These are phyloP conservation scores for Scolecobasidium constrictum DNA, from an alignment of 2,329 filamentous ascomycete species.

Conservation along the genomic window DNA sequence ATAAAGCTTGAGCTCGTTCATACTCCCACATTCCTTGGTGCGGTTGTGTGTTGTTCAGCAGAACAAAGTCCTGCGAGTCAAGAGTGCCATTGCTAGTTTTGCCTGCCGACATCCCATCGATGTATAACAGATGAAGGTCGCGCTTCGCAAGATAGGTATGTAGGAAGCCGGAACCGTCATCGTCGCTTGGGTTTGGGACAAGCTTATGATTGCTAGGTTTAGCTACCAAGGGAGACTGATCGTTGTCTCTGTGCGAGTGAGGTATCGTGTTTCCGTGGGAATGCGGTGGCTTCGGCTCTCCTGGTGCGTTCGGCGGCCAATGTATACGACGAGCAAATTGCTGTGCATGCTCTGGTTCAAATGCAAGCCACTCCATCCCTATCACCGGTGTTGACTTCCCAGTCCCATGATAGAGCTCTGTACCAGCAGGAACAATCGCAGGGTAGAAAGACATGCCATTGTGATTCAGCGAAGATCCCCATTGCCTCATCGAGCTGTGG, in stretches of 20 bases:
- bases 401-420: slow-evolving; percentile 58
- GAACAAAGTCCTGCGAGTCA: slow-evolving; percentile 54
- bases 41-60: slow-evolving; percentile 31
- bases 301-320: too few species aligned
- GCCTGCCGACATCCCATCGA: slow-evolving; percentile 60
- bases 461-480: slow-evolving; percentile 61
- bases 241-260: too few species aligned
- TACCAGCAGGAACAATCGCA: slow-evolving; percentile 52
- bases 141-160: slow-evolving; percentile 54
- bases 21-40: slow-evolving; percentile 33
- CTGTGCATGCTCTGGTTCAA: slow-evolving; percentile 64
- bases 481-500: slow-evolving; percentile 62
- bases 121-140: slow-evolving; percentile 50
- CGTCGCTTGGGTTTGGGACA: slow-evolving; percentile 1
- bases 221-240: too few species aligned
- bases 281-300: not conserved
- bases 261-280: too few species aligned
- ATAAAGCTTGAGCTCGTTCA: slow-evolving; percentile 44
- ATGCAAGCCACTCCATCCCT: slow-evolving; percentile 60
- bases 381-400: slow-evolving; percentile 32
- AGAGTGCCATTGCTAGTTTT: slow-evolving; percentile 56
- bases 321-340: slow-evolving; percentile 48
- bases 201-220: not conserved
- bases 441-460: slow-evolving; percentile 67
- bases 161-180: slow-evolving; percentile 41